Percentiles rank a stretch among this genome's conserved stretches.
Evolutionary conservation across 305 asterid species (phyloP).

Genomic region (Fraxinus floribunda): DNA sequence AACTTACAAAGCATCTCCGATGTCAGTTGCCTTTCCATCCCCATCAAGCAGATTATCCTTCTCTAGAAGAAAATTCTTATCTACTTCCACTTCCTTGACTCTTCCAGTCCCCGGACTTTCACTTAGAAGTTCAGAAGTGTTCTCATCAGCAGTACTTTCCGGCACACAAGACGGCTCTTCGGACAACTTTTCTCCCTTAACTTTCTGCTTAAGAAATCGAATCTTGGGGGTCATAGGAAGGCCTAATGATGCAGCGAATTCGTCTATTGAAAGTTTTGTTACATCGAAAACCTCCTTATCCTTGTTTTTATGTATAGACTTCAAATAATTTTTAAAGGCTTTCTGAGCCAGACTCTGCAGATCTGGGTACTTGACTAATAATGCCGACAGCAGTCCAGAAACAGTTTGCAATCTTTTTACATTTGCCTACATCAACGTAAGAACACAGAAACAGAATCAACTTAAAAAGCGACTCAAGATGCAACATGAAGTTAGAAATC

Average conservation of each 20-base stretch:
- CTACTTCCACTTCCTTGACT: constrained; percentile 34
- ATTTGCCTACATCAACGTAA: constrained; percentile 59
- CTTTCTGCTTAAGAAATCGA: constrained; percentile 67
- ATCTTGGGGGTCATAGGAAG: constrained; percentile 90
- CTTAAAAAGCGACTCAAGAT: constrained; percentile 1
- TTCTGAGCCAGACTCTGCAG: constrained; percentile 78
- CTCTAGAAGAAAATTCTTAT: constrained; percentile 39
- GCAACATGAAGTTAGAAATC: background rate
- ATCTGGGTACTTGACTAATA: constrained; percentile 77
- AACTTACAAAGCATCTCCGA: constrained; percentile 40
- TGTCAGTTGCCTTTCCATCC: constrained; percentile 31
- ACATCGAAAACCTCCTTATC: constrained; percentile 91
- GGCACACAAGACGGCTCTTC: constrained; percentile 51
- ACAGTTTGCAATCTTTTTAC: constrained; percentile 70
- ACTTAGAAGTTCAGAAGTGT: constrained; percentile 27
- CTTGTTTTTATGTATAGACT: constrained; percentile 68
- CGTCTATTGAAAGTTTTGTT: constrained; percentile 70
- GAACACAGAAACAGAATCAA: constrained; percentile 4
- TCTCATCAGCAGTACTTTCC: constrained; percentile 34
- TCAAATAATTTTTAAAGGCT: constrained; percentile 81
- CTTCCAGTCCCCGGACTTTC: constrained; percentile 17
- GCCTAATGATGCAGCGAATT: constrained; percentile 83
- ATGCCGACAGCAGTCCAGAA: constrained; percentile 72
- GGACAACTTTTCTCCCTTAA: constrained; percentile 54
- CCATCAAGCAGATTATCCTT: constrained; percentile 32